A percentile compares a stretch with the other conserved stretches of the same genome.
Conservation (phyloP, 192 early-diverging fungal species). For the Oehlia diaphana region DNA sequence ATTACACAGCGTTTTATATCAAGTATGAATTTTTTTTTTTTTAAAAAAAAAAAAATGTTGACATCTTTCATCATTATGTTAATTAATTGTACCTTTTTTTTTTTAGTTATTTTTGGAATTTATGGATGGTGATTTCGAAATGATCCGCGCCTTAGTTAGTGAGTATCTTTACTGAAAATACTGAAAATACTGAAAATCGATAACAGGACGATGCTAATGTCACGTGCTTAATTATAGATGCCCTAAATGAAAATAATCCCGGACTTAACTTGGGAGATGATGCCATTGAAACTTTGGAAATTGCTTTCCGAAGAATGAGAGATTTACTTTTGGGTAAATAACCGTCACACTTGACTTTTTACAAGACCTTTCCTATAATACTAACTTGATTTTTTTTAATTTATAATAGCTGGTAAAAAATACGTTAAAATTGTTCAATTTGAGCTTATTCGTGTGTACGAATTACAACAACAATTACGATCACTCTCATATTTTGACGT, state of each 20-base stretch:
- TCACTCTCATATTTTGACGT: constrained; percentile 56
- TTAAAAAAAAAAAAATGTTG: no score
- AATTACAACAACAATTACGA: constrained; percentile 56
- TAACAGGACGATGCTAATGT: neutral
- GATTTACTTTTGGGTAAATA: constrained; percentile 41
- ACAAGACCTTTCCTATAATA: neutral
- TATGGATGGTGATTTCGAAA: constrained; percentile 62
- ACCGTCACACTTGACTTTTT: neutral
- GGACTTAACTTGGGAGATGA: constrained; percentile 39
- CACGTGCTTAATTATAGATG: constrained; percentile 31
- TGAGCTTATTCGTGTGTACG: constrained; percentile 55
- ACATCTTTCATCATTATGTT: neutral
- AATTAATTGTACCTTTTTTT: constrained; percentile 1
- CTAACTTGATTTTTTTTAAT: neutral
- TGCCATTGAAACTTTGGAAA: constrained; percentile 41
- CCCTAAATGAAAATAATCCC: constrained; percentile 44
- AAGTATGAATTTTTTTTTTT: constrained; percentile 30
- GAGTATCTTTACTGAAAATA: no score
- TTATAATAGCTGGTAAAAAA: constrained; percentile 51
- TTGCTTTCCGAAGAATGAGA: constrained; percentile 40
- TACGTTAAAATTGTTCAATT: constrained; percentile 60
- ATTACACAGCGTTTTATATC: constrained; percentile 53
- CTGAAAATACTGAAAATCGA: no score
- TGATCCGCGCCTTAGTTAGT: constrained; percentile 57
- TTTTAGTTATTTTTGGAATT: constrained; percentile 53